Conservation (phyloP, 2,329 filamentous ascomycete genomes). For the Colletotrichum musicola region DNA sequence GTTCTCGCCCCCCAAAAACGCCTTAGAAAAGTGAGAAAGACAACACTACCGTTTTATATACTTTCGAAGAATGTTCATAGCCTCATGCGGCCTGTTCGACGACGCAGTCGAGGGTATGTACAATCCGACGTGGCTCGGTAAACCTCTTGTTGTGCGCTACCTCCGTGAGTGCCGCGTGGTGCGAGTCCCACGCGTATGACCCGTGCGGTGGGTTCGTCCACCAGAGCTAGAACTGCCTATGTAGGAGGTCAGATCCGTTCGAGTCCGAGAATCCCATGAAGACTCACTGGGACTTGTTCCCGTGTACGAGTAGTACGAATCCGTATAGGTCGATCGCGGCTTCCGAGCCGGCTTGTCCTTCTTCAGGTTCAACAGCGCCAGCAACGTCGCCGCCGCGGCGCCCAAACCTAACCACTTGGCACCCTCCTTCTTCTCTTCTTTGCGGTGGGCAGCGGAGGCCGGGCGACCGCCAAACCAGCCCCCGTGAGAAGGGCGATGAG, state of each 20-base stretch:
- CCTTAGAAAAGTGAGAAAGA: slow-evolving; percentile 3
- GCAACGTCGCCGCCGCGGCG: slow-evolving; percentile 63
- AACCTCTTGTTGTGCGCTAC: slow-evolving; percentile 36
- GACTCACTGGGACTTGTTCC: slow-evolving; percentile 66
- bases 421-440: slow-evolving; percentile 63
- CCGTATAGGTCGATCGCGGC: slow-evolving; percentile 60
- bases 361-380: slow-evolving; percentile 66
- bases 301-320: slow-evolving; percentile 67
- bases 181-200: slow-evolving; percentile 36
- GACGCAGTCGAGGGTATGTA: slow-evolving; percentile 14
- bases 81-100: not conserved
- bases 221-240: slow-evolving; percentile 62
- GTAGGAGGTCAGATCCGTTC: slow-evolving; percentile 41
- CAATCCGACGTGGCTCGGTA: not conserved
- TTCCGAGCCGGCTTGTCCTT: slow-evolving; percentile 61
- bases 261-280: slow-evolving; percentile 35
- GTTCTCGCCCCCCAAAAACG: slow-evolving; percentile 20
- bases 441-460: slow-evolving; percentile 54
- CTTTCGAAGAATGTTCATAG: slow-evolving; percentile 23
- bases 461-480: slow-evolving; percentile 67
- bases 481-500: slow-evolving; percentile 65
- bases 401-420: slow-evolving; percentile 66
- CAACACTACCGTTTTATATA: slow-evolving; percentile 33
- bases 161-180: slow-evolving; percentile 48
- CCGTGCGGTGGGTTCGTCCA: slow-evolving; percentile 52